phyloP scores from a whole-genome alignment of 1,284 basidiomycete species.

The Melampsora americana region DNA sequence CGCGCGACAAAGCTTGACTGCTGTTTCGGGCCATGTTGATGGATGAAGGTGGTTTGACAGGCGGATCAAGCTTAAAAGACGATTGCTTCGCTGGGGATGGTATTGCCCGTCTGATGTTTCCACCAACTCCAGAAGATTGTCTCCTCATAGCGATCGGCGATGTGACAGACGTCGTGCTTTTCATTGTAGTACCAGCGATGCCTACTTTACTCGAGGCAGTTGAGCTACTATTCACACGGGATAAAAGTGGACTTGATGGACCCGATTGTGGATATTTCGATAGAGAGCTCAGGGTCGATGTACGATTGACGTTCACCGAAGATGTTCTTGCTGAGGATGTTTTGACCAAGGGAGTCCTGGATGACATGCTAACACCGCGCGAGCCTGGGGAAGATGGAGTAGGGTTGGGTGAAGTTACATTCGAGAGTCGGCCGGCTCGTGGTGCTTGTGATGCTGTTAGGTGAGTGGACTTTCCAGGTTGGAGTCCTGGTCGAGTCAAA shows the following conservation, averaged over 20 bases:
- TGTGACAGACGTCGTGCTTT: neutral
- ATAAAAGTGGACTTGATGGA: neutral
- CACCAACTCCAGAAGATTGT: neutral
- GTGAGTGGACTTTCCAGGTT: neutral
- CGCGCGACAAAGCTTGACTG: conserved; percentile 22
- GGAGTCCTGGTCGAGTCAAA: conserved; percentile 24
- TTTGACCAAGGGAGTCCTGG: neutral
- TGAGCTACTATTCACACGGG: neutral
- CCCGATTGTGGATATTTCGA: neutral
- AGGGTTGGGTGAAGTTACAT: neutral
- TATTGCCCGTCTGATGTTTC: neutral
- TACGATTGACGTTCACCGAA: neutral
- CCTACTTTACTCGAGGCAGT: neutral
- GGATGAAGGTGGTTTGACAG: neutral
- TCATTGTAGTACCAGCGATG: neutral
- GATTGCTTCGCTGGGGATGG: neutral
- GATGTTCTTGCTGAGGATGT: neutral
- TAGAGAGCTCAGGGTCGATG: neutral
- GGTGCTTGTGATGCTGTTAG: neutral
- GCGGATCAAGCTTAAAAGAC: conserved; percentile 9
- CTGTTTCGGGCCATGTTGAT: neutral
- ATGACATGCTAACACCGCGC: neutral
- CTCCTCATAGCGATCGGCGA: neutral
- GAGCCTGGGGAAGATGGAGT: neutral
- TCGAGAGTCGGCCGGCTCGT: neutral